phyloP scores from a whole-genome alignment of 2,329 filamentous ascomycete species.

The Grosmannia penicillata region DNA sequence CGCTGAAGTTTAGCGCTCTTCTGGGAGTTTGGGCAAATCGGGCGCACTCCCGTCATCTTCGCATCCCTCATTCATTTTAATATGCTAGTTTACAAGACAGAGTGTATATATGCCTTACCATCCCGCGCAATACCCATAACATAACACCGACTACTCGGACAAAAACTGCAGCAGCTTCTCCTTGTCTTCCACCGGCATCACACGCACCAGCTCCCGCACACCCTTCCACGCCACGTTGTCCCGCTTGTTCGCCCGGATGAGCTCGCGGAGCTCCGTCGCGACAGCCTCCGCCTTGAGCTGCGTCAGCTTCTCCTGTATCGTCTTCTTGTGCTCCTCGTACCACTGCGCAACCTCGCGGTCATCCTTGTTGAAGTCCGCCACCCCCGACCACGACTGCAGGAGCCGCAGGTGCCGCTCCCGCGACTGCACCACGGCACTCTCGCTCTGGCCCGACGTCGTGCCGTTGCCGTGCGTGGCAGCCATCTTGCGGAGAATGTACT shows the following conservation, averaged over 20 bases:
- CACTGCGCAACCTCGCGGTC: conserved; percentile 79
- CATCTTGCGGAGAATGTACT: conserved; percentile 92
- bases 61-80: too few relatives aligned
- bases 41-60: too few relatives aligned
- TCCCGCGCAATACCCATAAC: not conserved
- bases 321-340: conserved; percentile 91
- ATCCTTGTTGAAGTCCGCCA: conserved; percentile 61
- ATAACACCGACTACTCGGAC: conserved; percentile 5
- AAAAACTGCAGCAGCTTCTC: conserved; percentile 60
- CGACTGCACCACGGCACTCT: conserved; percentile 22
- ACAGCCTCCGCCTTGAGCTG: conserved; percentile 56
- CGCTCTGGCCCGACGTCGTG: conserved; percentile 18
- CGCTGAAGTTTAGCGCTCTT: too few relatives aligned
- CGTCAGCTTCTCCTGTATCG: conserved; percentile 72
- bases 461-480: conserved; percentile 24
- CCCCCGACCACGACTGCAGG: conserved; percentile 69
- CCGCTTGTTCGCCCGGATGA: conserved; percentile 50
- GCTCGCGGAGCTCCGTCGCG: conserved; percentile 52
- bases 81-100: too few relatives aligned
- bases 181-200: conserved; percentile 77
- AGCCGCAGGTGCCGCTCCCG: conserved; percentile 57
- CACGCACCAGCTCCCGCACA: conserved; percentile 69
- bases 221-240: conserved; percentile 72
- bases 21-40: too few relatives aligned
- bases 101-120: too few relatives aligned